Evolutionary conservation across 257 asterid species (phyloP), one percentile per base, ranked within the genome.

Genomic region (Primulina tabacum): DNA sequence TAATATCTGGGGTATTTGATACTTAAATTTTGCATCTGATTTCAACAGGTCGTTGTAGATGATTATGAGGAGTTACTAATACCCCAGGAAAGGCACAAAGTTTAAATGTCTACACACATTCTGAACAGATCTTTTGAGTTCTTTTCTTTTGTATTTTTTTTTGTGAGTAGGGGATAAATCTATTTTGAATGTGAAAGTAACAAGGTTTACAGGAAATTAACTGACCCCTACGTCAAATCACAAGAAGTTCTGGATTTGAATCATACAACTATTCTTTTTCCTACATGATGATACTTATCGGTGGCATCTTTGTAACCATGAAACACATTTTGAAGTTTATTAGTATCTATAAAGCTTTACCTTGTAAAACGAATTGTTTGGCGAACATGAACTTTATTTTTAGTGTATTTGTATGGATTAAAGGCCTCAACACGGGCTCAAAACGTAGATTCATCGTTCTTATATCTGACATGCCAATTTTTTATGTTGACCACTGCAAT

Each of bases 1-100:
- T 68, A 20, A 30, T 18, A 34, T 17, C 56, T 17, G 28, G 67
- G 71, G 43, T 47, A 68, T 30, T 60, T 74, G 34, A 63, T 69
- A 40, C 26, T 66, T 64, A 52, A 60, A 52, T 30, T 21, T 63
- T 35, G 33, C 18, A 71, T 68, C 32, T 66, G 35, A 73, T 67
- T 24, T 68, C 57, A 43, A 72, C 90, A 94, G 99, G 89, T 84
- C 65, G 80, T 78, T 8, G 97, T 92, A 8, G 95, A 81, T 58
- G 99, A 94, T 84, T 82, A 61, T 56, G 90, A 79, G 2, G 92
- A 80, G 83, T 83, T 94, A 75, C 63, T 80, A 35, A 72, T 94
- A 63, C 99, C 99, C 58, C 92, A 83, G 71, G 90, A 81, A 66
- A 82, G 78, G 16, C 93, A 84, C 78, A 82, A 64, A 78, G 74